phyloP scores from a whole-genome alignment of 2,329 filamentous ascomycete genomes.

The Fusarium nanum region DNA sequence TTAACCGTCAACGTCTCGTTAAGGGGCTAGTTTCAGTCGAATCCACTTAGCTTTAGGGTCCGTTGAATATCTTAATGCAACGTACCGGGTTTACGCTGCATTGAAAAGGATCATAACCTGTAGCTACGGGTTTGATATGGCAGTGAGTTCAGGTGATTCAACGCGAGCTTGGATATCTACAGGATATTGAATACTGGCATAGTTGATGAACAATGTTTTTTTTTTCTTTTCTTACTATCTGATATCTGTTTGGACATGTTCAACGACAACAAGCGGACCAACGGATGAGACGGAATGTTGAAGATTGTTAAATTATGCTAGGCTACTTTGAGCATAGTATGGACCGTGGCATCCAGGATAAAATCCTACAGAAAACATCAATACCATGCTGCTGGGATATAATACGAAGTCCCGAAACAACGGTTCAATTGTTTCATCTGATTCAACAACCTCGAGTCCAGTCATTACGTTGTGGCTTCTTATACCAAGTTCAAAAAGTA shows the following conservation, averaged over 20 bases:
- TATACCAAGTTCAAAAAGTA: accelerated
- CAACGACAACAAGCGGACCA: background rate
- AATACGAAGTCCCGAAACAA: accelerated
- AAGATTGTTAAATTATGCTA: accelerated
- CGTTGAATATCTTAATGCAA: too few species aligned
- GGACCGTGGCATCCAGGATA: accelerated
- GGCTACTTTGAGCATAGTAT: background rate
- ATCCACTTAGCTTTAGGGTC: background rate
- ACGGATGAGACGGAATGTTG: background rate
- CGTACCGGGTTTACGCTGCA: too few species aligned
- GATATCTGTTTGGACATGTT: too few species aligned
- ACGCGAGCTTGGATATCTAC: accelerated
- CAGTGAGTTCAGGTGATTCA: accelerated
- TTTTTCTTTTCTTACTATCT: background rate
- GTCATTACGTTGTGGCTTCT: background rate
- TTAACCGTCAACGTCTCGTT: background rate
- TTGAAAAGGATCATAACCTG: too few species aligned
- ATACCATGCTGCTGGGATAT: background rate
- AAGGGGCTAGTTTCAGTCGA: background rate
- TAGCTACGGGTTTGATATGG: too few species aligned
- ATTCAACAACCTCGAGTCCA: background rate
- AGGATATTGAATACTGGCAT: accelerated
- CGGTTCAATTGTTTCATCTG: background rate
- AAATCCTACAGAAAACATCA: too few species aligned
- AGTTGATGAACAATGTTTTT: too few species aligned